Percentiles rank a stretch among this genome's conserved stretches.
phyloP scores from a whole-genome alignment of 2,329 filamentous ascomycete species.

The Paraphoma sp. region DNA sequence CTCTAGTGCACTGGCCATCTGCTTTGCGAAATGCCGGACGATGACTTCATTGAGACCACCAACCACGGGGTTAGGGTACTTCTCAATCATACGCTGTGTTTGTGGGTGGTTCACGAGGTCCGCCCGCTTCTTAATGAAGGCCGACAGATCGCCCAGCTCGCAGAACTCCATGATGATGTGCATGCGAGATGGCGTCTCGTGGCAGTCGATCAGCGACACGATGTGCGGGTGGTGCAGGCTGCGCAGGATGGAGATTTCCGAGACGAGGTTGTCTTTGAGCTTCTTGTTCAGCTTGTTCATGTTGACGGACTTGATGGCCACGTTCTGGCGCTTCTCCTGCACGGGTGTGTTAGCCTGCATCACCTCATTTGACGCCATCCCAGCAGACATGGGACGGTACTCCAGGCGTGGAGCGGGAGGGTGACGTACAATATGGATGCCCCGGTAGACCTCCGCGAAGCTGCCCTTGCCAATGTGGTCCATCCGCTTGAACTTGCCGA shows the following conservation, averaged over 20 bases:
- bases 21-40: conserved; percentile 93
- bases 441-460: conserved; percentile 94
- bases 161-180: conserved; percentile 99
- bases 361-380: neutral
- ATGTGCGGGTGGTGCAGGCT: conserved; percentile 95
- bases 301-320: conserved; percentile 97
- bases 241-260: conserved; percentile 95
- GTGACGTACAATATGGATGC: conserved; percentile 76
- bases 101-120: conserved; percentile 79
- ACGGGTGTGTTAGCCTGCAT: conserved; percentile 19
- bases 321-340: conserved; percentile 78
- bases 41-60: conserved; percentile 97
- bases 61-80: conserved; percentile 83
- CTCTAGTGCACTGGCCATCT: conserved; percentile 88
- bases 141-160: conserved; percentile 89
- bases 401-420: neutral
- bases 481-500: conserved; percentile 82
- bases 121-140: conserved; percentile 95
- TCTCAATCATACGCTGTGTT: conserved; percentile 87
- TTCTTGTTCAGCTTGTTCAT: conserved; percentile 91
- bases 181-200: conserved; percentile 85
- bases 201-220: conserved; percentile 92
- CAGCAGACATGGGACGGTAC: neutral
- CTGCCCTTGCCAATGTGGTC: conserved; percentile 96
- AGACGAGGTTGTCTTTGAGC: conserved; percentile 92